A percentile compares a stretch with the other conserved stretches of the same genome.
Evolutionary conservation across 441 rosid species (phyloP).

Genomic region (Syzygium syzygioides): DNA sequence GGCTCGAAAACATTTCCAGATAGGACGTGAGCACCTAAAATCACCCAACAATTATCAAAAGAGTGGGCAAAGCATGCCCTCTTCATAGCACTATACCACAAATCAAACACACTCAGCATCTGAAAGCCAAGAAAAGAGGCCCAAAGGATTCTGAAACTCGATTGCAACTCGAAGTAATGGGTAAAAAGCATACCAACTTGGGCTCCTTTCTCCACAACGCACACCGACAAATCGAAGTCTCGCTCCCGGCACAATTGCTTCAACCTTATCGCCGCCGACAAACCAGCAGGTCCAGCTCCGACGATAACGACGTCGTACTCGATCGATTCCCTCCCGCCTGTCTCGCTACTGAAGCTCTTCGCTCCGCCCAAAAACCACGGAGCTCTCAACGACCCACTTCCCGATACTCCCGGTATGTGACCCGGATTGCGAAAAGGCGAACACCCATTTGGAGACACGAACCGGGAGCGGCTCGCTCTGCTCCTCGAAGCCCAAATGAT

Average conservation of each 20-base stretch:
- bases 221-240: constrained; percentile 76
- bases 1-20: constrained; percentile 97
- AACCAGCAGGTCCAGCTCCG: constrained; percentile 97
- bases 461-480: background rate
- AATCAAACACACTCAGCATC: background rate
- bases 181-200: constrained; percentile 55
- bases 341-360: constrained; percentile 43
- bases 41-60: background rate
- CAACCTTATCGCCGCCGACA: constrained; percentile 85
- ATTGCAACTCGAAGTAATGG: background rate
- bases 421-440: constrained; percentile 6
- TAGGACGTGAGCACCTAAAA: constrained; percentile 76
- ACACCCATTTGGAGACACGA: constrained; percentile 13
- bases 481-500: background rate
- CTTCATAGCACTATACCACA: background rate
- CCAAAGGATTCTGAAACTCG: background rate
- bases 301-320: constrained; percentile 90
- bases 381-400: constrained; percentile 13
- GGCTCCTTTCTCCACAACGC: constrained; percentile 95
- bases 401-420: constrained; percentile 9
- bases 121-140: background rate
- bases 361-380: constrained; percentile 9
- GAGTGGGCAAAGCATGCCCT: background rate
- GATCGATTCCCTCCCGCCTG: constrained; percentile 46
- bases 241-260: constrained; percentile 74